phyloP scores from a whole-genome alignment of 2,329 filamentous ascomycete genomes.

The Diaporthe australafricana region DNA sequence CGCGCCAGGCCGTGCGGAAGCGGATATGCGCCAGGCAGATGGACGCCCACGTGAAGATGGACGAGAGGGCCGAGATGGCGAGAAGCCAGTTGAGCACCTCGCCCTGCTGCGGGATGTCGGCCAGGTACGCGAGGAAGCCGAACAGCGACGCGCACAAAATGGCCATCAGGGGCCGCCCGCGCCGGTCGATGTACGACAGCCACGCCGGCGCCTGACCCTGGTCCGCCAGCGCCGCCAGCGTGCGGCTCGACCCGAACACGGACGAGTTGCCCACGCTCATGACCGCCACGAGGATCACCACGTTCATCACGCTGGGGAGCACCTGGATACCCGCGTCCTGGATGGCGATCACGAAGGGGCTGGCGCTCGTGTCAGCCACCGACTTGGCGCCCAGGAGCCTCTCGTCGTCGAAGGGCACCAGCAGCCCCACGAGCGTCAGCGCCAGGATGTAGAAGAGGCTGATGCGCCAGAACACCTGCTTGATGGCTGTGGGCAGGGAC shows the following conservation, averaged over 20 bases:
- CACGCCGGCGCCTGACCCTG: conserved; percentile 84
- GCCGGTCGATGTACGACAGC: conserved; percentile 84
- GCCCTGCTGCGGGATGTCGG: conserved; percentile 69
- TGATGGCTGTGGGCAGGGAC: conserved; percentile 86
- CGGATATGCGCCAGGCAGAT: conserved; percentile 94
- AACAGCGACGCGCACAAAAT: conserved; percentile 75
- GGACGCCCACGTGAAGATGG: conserved; percentile 83
- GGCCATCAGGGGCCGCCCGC: conserved; percentile 81
- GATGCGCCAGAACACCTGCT: conserved; percentile 96
- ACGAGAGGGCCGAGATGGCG: conserved; percentile 77
- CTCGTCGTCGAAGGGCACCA: conserved; percentile 79
- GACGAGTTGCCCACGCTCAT: conserved; percentile 92
- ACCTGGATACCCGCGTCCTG: conserved; percentile 83
- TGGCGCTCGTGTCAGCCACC: conserved; percentile 47
- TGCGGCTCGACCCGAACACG: conserved; percentile 91
- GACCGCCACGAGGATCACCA: conserved; percentile 91
- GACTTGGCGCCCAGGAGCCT: conserved; percentile 68
- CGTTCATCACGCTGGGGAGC: conserved; percentile 91
- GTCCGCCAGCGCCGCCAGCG: conserved; percentile 88
- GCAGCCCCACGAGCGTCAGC: conserved; percentile 81
- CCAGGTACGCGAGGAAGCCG: conserved; percentile 83
- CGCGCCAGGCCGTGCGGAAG: conserved; percentile 84
- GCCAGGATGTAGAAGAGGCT: conserved; percentile 90
- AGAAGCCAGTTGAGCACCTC: conserved; percentile 84
- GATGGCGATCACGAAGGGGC: conserved; percentile 95